Conservation (phyloP, 2,329 filamentous ascomycete genomes). For the Talaromyces piceae region DNA sequence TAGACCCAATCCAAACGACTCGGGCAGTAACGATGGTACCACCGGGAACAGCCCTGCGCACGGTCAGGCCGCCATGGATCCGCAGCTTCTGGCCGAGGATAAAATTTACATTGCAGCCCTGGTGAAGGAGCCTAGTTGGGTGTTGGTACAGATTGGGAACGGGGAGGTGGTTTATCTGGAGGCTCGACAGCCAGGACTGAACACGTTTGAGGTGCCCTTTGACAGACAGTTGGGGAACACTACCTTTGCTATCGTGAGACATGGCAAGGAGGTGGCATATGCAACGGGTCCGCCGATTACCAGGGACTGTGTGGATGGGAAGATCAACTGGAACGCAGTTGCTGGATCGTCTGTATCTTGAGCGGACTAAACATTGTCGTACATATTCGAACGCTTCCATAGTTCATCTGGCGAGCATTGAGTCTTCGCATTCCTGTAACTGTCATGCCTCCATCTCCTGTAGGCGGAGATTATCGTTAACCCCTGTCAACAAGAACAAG, state of each 20-base stretch:
- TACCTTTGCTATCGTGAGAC: slow-evolving; percentile 19
- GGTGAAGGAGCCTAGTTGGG: slow-evolving; percentile 19
- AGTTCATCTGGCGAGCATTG: not conserved
- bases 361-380: not conserved
- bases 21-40: slow-evolving; percentile 24
- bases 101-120: slow-evolving; percentile 24
- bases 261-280: slow-evolving; percentile 16
- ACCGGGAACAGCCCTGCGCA: slow-evolving; percentile 27
- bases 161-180: slow-evolving; percentile 15
- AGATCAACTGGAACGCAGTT: slow-evolving; percentile 30
- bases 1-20: slow-evolving; percentile 22
- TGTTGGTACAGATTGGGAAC: slow-evolving; percentile 24
- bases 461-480: too few species aligned
- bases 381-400: not conserved
- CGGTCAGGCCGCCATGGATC: slow-evolving; percentile 21
- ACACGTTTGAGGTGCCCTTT: slow-evolving; percentile 27
- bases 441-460: too few species aligned
- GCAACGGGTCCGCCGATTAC: slow-evolving; percentile 25
- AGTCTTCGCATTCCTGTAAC: not conserved
- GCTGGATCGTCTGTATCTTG: slow-evolving; percentile 22
- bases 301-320: slow-evolving; percentile 18
- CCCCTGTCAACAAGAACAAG: too few species aligned
- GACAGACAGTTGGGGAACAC: slow-evolving; percentile 23
- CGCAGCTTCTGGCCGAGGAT: slow-evolving; percentile 24
- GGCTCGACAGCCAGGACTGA: slow-evolving; percentile 19